Conservation (phyloP, 371 early-diverging fungal genomes). For the Apophysomyces variabilis region DNA sequence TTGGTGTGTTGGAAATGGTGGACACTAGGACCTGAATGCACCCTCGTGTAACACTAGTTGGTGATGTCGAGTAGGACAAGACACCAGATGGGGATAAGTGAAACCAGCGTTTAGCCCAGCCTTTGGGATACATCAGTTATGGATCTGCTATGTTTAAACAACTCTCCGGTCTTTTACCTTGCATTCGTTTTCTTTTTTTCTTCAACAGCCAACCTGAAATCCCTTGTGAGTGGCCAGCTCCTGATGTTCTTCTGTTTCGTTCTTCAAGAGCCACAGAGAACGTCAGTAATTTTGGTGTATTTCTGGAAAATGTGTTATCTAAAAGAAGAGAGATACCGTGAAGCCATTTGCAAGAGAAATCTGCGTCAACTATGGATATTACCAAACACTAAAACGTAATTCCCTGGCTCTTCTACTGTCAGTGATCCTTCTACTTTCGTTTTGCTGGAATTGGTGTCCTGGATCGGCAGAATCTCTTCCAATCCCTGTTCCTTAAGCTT, state of each 20-base stretch:
- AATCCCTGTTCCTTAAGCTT: slow-evolving; percentile 30
- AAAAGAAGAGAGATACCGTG: too few species aligned
- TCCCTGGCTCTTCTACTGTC: slow-evolving; percentile 42
- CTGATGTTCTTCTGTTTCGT: slow-evolving; percentile 24
- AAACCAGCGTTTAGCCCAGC: slow-evolving; percentile 84
- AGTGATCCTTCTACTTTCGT: slow-evolving; percentile 34
- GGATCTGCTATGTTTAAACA: background rate
- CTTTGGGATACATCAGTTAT: slow-evolving; percentile 23
- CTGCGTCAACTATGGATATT: background rate
- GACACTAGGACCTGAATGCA: slow-evolving; percentile 69
- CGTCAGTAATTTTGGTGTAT: slow-evolving; percentile 87
- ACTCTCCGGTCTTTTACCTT: slow-evolving; percentile 46
- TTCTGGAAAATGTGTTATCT: slow-evolving; percentile 89
- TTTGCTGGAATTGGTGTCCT: slow-evolving; percentile 31
- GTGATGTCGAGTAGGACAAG: slow-evolving; percentile 66
- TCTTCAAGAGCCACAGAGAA: slow-evolving; percentile 68
- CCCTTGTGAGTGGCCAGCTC: slow-evolving; percentile 23
- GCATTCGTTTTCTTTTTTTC: slow-evolving; percentile 66
- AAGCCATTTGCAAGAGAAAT: background rate
- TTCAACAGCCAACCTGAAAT: slow-evolving; percentile 77
- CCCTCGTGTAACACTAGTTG: slow-evolving; percentile 72
- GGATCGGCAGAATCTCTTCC: slow-evolving; percentile 36
- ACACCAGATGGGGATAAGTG: slow-evolving; percentile 59
- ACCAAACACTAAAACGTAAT: slow-evolving; percentile 50
- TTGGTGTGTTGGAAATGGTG: slow-evolving; percentile 63